phyloP scores from a whole-genome alignment of 2,329 filamentous ascomycete genomes.

The Ceratocystis alfenasii region DNA sequence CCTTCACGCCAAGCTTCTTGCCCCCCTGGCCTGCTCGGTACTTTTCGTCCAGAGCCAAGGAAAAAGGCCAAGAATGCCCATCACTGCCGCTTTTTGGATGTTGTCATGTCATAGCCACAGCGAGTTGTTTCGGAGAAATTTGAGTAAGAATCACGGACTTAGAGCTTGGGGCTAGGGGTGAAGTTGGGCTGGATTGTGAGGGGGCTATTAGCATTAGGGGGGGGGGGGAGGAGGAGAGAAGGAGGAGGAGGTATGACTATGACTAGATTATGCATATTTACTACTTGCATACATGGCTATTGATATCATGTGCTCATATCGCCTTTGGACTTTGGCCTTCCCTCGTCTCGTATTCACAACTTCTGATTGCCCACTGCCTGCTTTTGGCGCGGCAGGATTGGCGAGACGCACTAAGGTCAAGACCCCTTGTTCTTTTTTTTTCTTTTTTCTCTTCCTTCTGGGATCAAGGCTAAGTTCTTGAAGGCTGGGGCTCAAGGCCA shows the following conservation, averaged over 20 bases:
- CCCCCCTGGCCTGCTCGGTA: not conserved
- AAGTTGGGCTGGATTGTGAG: not conserved
- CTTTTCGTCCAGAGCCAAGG: not conserved
- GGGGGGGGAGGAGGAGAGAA: no score
- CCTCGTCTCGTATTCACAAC: not conserved
- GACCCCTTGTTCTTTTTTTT: not conserved
- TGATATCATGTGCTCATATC: not conserved
- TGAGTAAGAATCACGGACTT: not conserved
- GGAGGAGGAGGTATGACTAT: not conserved
- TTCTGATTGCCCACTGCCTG: not conserved
- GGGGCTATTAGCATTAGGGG: no score
- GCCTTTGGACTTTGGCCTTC: not conserved
- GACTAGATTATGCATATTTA: not conserved
- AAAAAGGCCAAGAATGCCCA: not conserved
- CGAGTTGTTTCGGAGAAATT: not conserved
- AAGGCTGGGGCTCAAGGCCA: no score
- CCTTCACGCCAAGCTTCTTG: no score
- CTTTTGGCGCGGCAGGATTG: not conserved
- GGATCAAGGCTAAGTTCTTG: no score
- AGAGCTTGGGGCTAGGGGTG: not conserved
- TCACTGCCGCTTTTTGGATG: not conserved
- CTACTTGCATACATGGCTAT: not conserved
- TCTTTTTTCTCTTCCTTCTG: not conserved
- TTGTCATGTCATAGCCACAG: not conserved
- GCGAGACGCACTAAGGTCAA: not conserved